These are phyloP conservation scores for Neurospora sp. DNA, from an alignment of 495 filamentous ascomycete genomes.

Conservation along the genomic window DNA sequence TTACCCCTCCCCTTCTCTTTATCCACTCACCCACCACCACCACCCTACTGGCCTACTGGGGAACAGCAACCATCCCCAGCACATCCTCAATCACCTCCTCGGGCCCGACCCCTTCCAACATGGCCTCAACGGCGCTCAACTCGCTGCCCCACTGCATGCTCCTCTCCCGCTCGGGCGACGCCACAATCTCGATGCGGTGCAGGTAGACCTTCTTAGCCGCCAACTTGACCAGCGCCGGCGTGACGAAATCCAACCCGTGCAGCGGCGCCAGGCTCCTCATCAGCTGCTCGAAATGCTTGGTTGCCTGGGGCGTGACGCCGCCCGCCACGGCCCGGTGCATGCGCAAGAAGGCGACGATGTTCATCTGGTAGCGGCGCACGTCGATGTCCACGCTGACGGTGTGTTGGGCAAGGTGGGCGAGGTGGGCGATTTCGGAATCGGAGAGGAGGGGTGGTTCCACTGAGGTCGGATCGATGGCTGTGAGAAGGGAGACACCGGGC, in stretches of 20 bases:
- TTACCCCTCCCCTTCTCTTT: neutral
- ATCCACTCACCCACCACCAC: neutral
- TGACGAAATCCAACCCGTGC: conserved; percentile 70
- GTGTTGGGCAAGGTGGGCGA: conserved; percentile 19
- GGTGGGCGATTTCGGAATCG: conserved; percentile 28
- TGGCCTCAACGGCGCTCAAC: conserved; percentile 48
- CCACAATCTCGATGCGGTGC: conserved; percentile 65
- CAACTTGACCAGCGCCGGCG: conserved; percentile 73
- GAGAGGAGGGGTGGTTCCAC: conserved; percentile 9
- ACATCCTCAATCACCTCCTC: conserved; percentile 84
- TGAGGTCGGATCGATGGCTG: neutral
- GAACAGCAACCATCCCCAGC: conserved; percentile 56
- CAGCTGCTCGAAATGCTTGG: conserved; percentile 61
- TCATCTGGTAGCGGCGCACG: conserved; percentile 69
- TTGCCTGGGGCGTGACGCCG: conserved; percentile 67
- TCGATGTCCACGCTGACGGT: conserved; percentile 37
- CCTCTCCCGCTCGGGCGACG: conserved; percentile 57
- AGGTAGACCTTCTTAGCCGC: conserved; percentile 84
- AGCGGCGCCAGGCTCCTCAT: conserved; percentile 66
- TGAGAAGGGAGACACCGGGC: neutral
- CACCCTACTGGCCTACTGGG: conserved; percentile 38
- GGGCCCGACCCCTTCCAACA: conserved; percentile 57
- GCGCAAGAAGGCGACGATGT: conserved; percentile 76
- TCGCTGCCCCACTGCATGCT: conserved; percentile 94
- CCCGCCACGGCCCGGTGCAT: conserved; percentile 75